Percentiles rank a stretch among this genome's conserved stretches.
Evolutionary conservation across 768 basidiomycete species (phyloP).

Genomic region (Porphyrellus cyaneotinctus): DNA sequence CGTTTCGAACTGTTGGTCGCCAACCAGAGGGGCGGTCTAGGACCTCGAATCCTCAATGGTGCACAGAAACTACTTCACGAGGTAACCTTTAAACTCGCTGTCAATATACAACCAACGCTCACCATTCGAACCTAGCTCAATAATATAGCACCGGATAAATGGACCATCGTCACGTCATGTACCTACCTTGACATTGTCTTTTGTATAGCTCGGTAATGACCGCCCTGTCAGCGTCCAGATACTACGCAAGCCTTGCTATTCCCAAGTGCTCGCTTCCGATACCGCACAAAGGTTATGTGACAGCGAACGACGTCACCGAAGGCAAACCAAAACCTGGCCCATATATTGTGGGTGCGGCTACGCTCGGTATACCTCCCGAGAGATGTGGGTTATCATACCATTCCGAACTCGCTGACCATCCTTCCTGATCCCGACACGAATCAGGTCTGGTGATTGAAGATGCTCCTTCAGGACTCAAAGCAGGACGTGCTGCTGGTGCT

Average conservation of each 20-base stretch:
- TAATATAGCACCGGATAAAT: slow-evolving; percentile 34
- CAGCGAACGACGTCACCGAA: slow-evolving; percentile 56
- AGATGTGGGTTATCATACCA: slow-evolving; percentile 44
- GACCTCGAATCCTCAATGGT: slow-evolving; percentile 65
- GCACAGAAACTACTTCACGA: slow-evolving; percentile 51
- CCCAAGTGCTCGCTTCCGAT: slow-evolving; percentile 55
- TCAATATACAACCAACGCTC: background rate
- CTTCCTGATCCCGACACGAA: background rate
- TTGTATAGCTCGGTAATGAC: background rate
- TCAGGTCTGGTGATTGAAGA: slow-evolving; percentile 89
- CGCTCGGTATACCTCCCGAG: slow-evolving; percentile 48
- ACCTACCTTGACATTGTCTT: background rate
- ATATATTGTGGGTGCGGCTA: slow-evolving; percentile 69
- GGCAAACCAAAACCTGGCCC: slow-evolving; percentile 92
- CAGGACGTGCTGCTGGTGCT: slow-evolving; percentile 74
- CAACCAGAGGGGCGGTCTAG: slow-evolving; percentile 36
- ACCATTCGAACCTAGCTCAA: slow-evolving; percentile 18
- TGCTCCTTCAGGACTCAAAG: slow-evolving; percentile 75
- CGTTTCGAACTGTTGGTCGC: slow-evolving; percentile 79
- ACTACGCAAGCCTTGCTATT: slow-evolving; percentile 67
- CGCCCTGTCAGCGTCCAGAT: slow-evolving; percentile 56
- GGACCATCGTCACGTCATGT: slow-evolving; percentile 87
- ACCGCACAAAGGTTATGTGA: slow-evolving; percentile 61
- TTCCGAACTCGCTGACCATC: background rate
- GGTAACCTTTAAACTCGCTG: slow-evolving; percentile 32